phyloP scores from a whole-genome alignment of 805 yeast species.

The Myxozyma mucilagina region DNA sequence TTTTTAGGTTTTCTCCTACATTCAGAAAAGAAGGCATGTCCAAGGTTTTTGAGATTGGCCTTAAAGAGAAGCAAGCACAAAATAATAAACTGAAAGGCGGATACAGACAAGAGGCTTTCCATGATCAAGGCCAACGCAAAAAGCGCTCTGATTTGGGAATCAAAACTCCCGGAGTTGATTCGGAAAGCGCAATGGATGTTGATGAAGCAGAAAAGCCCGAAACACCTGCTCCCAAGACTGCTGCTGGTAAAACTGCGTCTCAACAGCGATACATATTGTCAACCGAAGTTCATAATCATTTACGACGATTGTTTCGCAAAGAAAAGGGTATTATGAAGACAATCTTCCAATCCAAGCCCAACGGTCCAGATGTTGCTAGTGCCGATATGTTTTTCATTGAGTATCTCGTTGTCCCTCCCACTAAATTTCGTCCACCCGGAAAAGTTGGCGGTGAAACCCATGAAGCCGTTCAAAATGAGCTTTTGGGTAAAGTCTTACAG shows the following conservation, averaged over 20 bases:
- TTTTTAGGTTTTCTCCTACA: constrained; percentile 67
- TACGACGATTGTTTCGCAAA: constrained; percentile 69
- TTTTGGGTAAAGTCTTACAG: constrained; percentile 74
- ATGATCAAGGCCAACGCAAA: constrained; percentile 37
- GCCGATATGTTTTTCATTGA: constrained; percentile 91
- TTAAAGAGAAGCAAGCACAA: constrained; percentile 75
- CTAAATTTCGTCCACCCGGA: constrained; percentile 94
- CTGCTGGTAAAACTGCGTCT: constrained; percentile 47
- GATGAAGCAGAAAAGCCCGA: constrained; percentile 39
- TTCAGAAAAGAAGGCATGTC: constrained; percentile 94
- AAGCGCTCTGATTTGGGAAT: constrained; percentile 8
- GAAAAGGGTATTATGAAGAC: constrained; percentile 70
- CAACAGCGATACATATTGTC: constrained; percentile 81
- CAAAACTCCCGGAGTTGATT: constrained; percentile 26
- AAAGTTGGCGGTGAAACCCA: constrained; percentile 95
- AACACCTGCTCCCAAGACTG: constrained; percentile 38
- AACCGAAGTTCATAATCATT: constrained; percentile 78
- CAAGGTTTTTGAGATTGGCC: constrained; percentile 85
- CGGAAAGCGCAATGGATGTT: constrained; percentile 33
- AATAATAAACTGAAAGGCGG: constrained; percentile 83
- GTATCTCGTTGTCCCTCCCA: constrained; percentile 90
- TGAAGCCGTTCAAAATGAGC: constrained; percentile 90
- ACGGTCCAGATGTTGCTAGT: constrained; percentile 44
- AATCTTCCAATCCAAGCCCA: constrained; percentile 81
- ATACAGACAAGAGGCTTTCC: constrained; percentile 69